A percentile compares a stretch with the other conserved stretches of the same genome.
phyloP scores from a whole-genome alignment of 495 filamentous ascomycete genomes.

The Pyrenula aspistea region DNA sequence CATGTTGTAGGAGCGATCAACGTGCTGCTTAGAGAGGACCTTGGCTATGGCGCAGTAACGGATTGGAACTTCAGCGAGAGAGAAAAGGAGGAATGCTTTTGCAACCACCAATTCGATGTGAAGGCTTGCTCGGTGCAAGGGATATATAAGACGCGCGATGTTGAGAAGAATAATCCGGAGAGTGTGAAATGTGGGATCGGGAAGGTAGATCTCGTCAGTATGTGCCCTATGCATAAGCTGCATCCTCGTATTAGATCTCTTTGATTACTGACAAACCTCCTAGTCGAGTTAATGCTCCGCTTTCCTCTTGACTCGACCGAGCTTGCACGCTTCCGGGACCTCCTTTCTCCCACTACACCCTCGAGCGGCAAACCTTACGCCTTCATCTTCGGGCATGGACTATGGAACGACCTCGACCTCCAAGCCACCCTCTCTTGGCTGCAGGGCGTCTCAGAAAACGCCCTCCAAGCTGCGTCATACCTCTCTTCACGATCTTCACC shows the following conservation, averaged over 20 bases:
- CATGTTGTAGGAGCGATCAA: slow-evolving; percentile 41
- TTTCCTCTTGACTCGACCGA: slow-evolving; percentile 34
- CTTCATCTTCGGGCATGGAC: slow-evolving; percentile 37
- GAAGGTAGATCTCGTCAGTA: slow-evolving; percentile 28
- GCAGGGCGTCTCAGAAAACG: slow-evolving; percentile 22
- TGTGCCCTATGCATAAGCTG: slow-evolving; percentile 5
- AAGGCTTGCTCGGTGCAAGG: slow-evolving; percentile 39
- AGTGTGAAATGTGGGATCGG: slow-evolving; percentile 26
- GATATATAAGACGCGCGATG: slow-evolving; percentile 38
- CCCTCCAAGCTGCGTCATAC: slow-evolving; percentile 12
- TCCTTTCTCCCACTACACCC: slow-evolving; percentile 22
- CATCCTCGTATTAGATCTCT: not conserved
- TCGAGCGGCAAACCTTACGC: slow-evolving; percentile 26
- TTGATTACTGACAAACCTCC: slow-evolving; percentile 2
- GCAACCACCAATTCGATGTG: slow-evolving; percentile 40
- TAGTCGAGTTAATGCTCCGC: slow-evolving; percentile 38
- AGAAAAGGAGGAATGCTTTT: slow-evolving; percentile 39
- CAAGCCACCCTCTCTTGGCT: slow-evolving; percentile 32
- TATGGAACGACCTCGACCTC: slow-evolving; percentile 39
- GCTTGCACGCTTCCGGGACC: slow-evolving; percentile 22
- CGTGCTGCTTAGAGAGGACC: slow-evolving; percentile 33
- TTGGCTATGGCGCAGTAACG: slow-evolving; percentile 41
- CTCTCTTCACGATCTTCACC: slow-evolving; percentile 12
- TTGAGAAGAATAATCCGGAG: slow-evolving; percentile 30
- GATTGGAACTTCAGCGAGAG: slow-evolving; percentile 39